Evolutionary conservation across 139 green algal genomes (phyloP).

Genomic region (Pedinophyceae sp.): DNA sequence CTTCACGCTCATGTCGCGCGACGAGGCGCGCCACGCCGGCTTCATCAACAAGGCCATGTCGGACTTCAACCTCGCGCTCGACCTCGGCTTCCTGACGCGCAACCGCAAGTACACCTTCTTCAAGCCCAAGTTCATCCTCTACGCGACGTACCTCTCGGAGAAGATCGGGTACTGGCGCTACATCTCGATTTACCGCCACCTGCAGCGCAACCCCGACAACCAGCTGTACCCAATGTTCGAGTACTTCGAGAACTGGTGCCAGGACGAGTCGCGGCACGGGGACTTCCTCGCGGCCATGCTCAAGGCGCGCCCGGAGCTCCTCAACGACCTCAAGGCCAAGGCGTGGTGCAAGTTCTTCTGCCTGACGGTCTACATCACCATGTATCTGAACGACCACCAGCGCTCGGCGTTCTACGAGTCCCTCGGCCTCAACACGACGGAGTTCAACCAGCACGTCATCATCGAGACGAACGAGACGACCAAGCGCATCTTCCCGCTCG

Average conservation of each 20-base stretch:
- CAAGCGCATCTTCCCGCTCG: slow-evolving; percentile 85
- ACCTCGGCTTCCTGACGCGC: slow-evolving; percentile 98
- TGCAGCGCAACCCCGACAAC: slow-evolving; percentile 89
- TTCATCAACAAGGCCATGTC: slow-evolving; percentile 97
- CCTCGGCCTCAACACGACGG: slow-evolving; percentile 81
- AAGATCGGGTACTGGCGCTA: slow-evolving; percentile 99
- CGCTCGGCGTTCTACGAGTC: slow-evolving; percentile 80
- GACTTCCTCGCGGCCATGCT: slow-evolving; percentile 89
- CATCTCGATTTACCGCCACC: slow-evolving; percentile 84
- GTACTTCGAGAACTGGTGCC: slow-evolving; percentile 99
- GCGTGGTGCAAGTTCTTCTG: slow-evolving; percentile 97
- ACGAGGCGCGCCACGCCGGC: slow-evolving; percentile 95
- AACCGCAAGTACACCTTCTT: slow-evolving; percentile 90
- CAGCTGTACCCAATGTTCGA: slow-evolving; percentile 98
- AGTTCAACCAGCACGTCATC: slow-evolving; percentile 98
- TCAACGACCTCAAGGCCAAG: slow-evolving; percentile 60
- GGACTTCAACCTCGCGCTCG: slow-evolving; percentile 89
- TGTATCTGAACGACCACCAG: slow-evolving; percentile 99
- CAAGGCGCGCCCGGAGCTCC: slow-evolving; percentile 73
- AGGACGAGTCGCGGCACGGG: slow-evolving; percentile 33
- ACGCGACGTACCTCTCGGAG: slow-evolving; percentile 84
- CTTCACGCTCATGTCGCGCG: slow-evolving; percentile 96
- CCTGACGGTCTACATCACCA: slow-evolving; percentile 97
- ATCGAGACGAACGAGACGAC: slow-evolving; percentile 98
- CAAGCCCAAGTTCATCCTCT: slow-evolving; percentile 99